These are phyloP conservation scores for Ambrosia trifida DNA, from an alignment of 129 eudicot genomes.

Conservation along the genomic window DNA sequence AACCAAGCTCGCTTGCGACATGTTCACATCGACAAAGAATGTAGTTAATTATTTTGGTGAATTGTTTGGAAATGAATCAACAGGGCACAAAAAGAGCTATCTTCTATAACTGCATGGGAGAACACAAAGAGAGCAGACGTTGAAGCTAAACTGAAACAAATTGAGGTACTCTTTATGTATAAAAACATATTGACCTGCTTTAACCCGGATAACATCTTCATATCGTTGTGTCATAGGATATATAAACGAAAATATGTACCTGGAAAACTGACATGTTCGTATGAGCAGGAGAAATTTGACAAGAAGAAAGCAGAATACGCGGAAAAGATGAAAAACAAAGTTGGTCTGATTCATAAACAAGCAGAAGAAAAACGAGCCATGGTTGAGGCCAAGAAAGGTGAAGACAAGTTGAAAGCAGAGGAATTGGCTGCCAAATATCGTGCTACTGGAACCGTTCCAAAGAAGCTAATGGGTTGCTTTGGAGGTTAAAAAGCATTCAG, in stretches of 20 bases:
- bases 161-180: conserved; percentile 51
- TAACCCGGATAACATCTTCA: background rate
- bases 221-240: background rate
- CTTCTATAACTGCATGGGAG: conserved; percentile 79
- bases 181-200: background rate
- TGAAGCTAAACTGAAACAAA: conserved; percentile 69
- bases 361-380: conserved; percentile 88
- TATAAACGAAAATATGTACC: background rate
- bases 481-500: conserved; percentile 46
- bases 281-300: conserved; percentile 66
- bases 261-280: conserved; percentile 5
- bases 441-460: conserved; percentile 71
- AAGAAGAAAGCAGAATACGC: conserved; percentile 81
- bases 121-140: conserved; percentile 69
- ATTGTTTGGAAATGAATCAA: conserved; percentile 20
- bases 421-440: conserved; percentile 80
- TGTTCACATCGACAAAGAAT: background rate
- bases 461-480: conserved; percentile 59
- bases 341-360: conserved; percentile 63
- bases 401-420: conserved; percentile 66
- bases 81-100: conserved; percentile 78
- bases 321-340: conserved; percentile 71
- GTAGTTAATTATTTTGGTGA: background rate
- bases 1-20: background rate
- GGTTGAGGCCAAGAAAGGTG: conserved; percentile 63